phyloP scores from a whole-genome alignment of 179 eudicot species.

The Drosera spatulata region DNA sequence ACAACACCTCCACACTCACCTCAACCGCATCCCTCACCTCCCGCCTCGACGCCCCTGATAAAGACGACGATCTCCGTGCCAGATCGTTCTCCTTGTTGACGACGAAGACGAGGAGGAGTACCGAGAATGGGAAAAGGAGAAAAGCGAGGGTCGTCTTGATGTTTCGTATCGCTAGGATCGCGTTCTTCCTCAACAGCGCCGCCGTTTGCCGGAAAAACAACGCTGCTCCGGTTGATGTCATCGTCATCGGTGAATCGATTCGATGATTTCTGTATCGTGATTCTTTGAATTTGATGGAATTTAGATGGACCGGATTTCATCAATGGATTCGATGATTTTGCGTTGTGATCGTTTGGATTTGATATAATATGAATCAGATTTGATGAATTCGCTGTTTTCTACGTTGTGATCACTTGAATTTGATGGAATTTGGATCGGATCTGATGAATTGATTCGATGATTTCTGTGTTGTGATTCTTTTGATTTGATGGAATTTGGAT shows the following conservation, averaged over 20 bases:
- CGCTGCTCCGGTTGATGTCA: neutral
- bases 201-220: constrained; percentile 47
- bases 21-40: constrained; percentile 35
- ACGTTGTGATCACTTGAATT: too few species aligned
- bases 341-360: too few species aligned
- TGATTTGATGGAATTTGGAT: too few species aligned
- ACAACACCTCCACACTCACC: constrained; percentile 23
- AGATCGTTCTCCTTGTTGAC: constrained; percentile 51
- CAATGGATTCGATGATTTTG: too few species aligned
- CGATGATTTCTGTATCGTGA: too few species aligned
- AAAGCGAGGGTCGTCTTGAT: constrained; percentile 53
- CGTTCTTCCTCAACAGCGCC: constrained; percentile 50
- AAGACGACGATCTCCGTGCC: neutral
- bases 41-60: neutral
- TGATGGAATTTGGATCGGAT: too few species aligned
- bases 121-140: constrained; percentile 63
- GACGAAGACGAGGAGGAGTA: constrained; percentile 60
- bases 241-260: neutral
- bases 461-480: too few species aligned
- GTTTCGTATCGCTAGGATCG: constrained; percentile 61
- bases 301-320: too few species aligned
- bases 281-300: too few species aligned
- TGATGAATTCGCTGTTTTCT: too few species aligned
- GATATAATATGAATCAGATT: too few species aligned
- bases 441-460: too few species aligned